Evolutionary conservation across 345 rosid species (phyloP).

Genomic region (Cardiospermum halicacabum): DNA sequence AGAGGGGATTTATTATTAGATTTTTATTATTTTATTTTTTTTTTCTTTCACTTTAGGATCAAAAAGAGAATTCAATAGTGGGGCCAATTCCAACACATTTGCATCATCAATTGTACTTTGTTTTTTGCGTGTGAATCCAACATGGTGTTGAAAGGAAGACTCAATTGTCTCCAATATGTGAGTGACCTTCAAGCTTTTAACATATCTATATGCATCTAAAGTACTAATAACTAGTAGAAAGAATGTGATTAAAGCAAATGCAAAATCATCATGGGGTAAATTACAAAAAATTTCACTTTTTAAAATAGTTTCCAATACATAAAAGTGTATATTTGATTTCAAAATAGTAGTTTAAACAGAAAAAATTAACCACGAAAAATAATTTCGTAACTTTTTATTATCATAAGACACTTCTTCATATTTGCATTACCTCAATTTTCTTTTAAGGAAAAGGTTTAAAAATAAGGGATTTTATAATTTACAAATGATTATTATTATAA

Average conservation of each 20-base stretch:
- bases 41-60: conserved; percentile 35
- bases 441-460: no score
- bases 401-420: no score
- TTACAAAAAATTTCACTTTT: no score
- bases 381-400: no score
- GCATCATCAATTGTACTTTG: conserved; percentile 18
- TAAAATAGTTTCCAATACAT: no score
- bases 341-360: no score
- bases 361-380: no score
- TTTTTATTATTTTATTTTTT: no score
- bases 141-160: conserved; percentile 8
- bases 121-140: conserved; percentile 7
- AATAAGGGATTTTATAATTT: no score
- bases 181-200: conserved; percentile 6
- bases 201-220: conserved; percentile 12
- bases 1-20: conserved; percentile 14
- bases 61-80: conserved; percentile 35
- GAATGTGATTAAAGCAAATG: conserved; percentile 16
- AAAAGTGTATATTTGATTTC: no score
- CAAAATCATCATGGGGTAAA: no score
- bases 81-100: conserved; percentile 26
- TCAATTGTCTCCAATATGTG: background rate
- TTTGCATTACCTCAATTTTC: no score
- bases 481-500: conserved; percentile 18
- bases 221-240: conserved; percentile 19